Conservation (phyloP, 352 stramenopile species). For the Pythium pyrilobum region DNA sequence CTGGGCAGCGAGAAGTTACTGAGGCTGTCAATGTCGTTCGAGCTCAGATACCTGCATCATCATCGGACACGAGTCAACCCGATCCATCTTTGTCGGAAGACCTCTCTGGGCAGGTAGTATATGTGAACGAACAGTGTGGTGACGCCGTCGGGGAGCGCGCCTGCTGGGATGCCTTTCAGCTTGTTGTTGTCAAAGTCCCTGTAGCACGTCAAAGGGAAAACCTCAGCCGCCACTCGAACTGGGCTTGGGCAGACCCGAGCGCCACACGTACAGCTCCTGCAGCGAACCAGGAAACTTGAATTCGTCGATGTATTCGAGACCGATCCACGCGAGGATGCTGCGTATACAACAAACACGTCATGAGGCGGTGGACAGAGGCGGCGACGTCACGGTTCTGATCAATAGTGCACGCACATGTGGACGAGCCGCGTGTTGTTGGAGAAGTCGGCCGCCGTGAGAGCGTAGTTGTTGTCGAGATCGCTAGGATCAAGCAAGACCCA, state of each 20-base stretch:
- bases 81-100: background rate
- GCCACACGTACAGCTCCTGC: background rate
- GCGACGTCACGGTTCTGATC: too few species aligned
- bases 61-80: too few species aligned
- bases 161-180: background rate
- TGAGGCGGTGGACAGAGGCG: too few species aligned
- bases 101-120: background rate
- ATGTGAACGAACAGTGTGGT: background rate
- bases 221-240: background rate
- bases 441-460: conserved; percentile 5
- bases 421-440: conserved; percentile 2
- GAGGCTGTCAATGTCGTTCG: conserved; percentile 1
- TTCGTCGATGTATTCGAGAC: conserved; percentile 2
- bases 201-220: too few species aligned
- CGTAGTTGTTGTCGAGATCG: conserved; percentile 1
- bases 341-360: background rate
- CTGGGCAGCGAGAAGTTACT: conserved; percentile 5
- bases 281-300: conserved; percentile 14
- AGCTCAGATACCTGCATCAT: conserved; percentile 3
- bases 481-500: too few species aligned
- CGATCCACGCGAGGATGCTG: conserved; percentile 8
- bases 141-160: background rate
- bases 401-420: conserved; percentile 7
- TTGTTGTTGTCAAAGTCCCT: conserved; percentile 14
- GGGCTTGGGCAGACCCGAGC: background rate